These are phyloP conservation scores for Vanrija humicola DNA, from an alignment of 1,284 basidiomycete genomes.

Conservation along the genomic window DNA sequence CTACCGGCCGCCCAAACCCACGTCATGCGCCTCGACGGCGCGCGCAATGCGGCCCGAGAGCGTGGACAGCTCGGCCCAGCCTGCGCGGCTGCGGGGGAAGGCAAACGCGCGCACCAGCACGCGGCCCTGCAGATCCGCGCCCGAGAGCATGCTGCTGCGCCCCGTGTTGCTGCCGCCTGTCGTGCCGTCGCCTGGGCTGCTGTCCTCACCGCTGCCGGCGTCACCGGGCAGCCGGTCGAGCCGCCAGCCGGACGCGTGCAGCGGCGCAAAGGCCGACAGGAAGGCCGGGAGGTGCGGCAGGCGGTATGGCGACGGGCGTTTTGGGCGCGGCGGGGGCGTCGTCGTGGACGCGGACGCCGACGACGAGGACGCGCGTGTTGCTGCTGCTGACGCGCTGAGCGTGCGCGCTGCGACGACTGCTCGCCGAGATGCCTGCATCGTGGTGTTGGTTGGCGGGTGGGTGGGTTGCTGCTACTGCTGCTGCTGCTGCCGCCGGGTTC, in stretches of 20 bases:
- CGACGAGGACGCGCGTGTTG: background rate
- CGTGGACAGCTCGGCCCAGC: constrained; percentile 25
- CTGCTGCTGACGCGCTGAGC: background rate
- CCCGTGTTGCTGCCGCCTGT: background rate
- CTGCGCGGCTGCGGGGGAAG: constrained; percentile 26
- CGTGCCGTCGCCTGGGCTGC: background rate
- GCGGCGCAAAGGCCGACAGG: constrained; percentile 29
- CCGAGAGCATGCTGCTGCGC: constrained; percentile 1
- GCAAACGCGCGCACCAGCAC: constrained; percentile 27
- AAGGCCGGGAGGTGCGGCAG: constrained; percentile 28
- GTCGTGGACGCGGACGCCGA: background rate
- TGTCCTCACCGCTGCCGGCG: background rate
- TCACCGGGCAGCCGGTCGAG: constrained; percentile 15
- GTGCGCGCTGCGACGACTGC: no score
- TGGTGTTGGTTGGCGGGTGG: no score
- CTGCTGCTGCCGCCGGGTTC: no score
- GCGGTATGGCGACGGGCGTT: constrained; percentile 34
- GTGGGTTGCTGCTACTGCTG: no score
- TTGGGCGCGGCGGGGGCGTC: background rate
- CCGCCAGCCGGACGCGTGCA: constrained; percentile 37
- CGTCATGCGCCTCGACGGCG: constrained; percentile 28
- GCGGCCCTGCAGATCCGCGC: constrained; percentile 31
- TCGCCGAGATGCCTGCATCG: background rate
- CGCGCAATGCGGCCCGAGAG: constrained; percentile 14
- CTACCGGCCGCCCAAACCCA: constrained; percentile 14